Evolutionary conservation across 2,329 filamentous ascomycete species (phyloP), one percentile per base, ranked within the genome.

Genomic region (Sordariomycetes sp.): DNA sequence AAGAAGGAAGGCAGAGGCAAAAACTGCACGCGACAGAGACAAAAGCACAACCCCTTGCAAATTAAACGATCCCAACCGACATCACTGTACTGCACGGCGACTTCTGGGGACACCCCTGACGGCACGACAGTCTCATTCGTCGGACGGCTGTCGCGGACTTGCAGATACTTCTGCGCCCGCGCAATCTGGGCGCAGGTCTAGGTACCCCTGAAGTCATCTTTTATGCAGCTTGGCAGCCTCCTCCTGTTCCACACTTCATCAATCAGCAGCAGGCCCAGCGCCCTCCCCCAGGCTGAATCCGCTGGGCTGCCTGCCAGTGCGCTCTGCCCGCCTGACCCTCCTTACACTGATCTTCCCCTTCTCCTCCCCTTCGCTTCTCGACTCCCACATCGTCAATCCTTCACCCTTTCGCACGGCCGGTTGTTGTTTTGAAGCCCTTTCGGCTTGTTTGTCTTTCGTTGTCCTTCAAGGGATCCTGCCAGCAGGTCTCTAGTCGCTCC

Each of bases 401-500:
- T 43, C 46, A 46, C 43, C 45, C 44, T 39, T 47, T 45, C 42
- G 43, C 45, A 53, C 55, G 54, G 64, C 55, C 56, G 59, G 50
- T 47, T 39, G 46, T n/a, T n/a, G n/a, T n/a, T n/a, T 46, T 42
- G 48, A 34, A 31, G 20, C 30, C 40, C 33, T 25, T 14, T 37
- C 26, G 14, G 21, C 29, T 16, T 27, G 30, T 32, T 7, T n/a
- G 19, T 36, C 18, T 32, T 37, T 21, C 17, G 23, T 32, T 21
- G 33, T n/a, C n/a, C n/a, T n/a, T 45, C 32, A 36, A 37, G 42
- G 41, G 50, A 58, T 66, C 66, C 67, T 70, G 68, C 66, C 63
- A 68, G 66, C 68, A 58, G 71, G 70, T 68, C 58, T 61, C n/a
- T n/a, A n/a, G 65, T 60, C 73, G 65, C 61, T 75, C 70, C 49